phyloP scores from a whole-genome alignment of 805 yeast genomes.

The Saccharomyces mikatae region DNA sequence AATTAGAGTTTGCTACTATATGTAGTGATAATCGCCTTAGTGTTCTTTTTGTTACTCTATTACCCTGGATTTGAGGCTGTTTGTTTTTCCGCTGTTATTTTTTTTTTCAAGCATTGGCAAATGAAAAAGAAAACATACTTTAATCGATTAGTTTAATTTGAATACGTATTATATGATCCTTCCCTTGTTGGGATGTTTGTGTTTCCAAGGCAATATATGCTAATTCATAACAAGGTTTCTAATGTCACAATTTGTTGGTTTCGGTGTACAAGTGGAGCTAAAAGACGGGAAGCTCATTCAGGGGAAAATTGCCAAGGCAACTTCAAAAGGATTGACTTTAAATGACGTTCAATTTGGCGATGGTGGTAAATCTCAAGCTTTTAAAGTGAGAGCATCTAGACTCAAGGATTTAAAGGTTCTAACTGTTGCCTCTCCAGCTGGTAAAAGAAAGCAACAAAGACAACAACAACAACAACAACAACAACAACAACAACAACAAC shows the following conservation, averaged over 20 bases:
- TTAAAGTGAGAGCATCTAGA: constrained; percentile 30
- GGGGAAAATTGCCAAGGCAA: constrained; percentile 38
- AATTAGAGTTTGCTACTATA: neutral
- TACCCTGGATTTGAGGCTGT: neutral
- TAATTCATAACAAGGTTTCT: neutral
- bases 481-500: constrained; percentile 3
- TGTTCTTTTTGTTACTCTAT: neutral
- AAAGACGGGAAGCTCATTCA: constrained; percentile 35
- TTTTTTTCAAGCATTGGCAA: neutral
- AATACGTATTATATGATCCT: neutral
- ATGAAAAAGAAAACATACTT: neutral
- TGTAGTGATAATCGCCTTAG: neutral
- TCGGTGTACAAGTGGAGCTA: constrained; percentile 37
- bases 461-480: constrained; percentile 9
- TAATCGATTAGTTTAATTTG: neutral
- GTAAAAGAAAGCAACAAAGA: constrained; percentile 8
- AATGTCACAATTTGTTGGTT: constrained; percentile 40
- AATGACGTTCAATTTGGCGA: constrained; percentile 32
- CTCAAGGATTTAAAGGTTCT: constrained; percentile 29
- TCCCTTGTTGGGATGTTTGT: neutral
- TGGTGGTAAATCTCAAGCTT: constrained; percentile 26
- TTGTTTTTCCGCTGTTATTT: neutral
- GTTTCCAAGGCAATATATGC: neutral
- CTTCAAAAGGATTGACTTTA: constrained; percentile 33
- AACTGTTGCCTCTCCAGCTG: constrained; percentile 14